Evolutionary conservation across 2,329 filamentous ascomycete genomes (phyloP).

Genomic region (Kalaharituber pfeilii): DNA sequence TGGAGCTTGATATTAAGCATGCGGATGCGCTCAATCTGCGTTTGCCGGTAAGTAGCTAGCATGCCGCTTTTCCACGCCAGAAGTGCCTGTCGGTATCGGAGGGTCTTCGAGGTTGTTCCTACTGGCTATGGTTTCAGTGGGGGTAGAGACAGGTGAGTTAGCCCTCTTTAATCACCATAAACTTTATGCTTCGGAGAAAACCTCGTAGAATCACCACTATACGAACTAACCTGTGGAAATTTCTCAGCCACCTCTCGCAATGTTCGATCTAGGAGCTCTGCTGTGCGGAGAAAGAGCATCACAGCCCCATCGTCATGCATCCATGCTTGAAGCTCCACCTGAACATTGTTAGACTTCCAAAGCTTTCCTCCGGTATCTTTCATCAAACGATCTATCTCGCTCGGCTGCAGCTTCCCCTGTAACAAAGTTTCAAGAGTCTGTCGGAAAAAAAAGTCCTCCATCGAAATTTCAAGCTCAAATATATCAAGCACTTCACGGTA

Average conservation of each 20-base stretch:
- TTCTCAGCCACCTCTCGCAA: background rate
- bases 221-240: background rate
- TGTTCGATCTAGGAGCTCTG: background rate
- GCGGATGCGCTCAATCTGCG: background rate
- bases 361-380: background rate
- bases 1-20: background rate
- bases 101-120: background rate
- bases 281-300: constrained; percentile 20
- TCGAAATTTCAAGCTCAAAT: background rate
- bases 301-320: background rate
- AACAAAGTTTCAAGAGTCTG: background rate
- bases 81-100: background rate
- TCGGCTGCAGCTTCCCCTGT: background rate
- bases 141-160: background rate
- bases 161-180: background rate
- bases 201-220: background rate
- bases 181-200: too few species aligned
- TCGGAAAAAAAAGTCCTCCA: background rate
- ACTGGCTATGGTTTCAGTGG: background rate
- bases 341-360: background rate
- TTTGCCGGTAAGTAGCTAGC: background rate
- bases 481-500: background rate
- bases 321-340: background rate
- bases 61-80: background rate
- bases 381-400: background rate